Base-by-base conservation (phyloP, 495 filamentous ascomycete species). In the Eremomyces bilateralis region DNA sequence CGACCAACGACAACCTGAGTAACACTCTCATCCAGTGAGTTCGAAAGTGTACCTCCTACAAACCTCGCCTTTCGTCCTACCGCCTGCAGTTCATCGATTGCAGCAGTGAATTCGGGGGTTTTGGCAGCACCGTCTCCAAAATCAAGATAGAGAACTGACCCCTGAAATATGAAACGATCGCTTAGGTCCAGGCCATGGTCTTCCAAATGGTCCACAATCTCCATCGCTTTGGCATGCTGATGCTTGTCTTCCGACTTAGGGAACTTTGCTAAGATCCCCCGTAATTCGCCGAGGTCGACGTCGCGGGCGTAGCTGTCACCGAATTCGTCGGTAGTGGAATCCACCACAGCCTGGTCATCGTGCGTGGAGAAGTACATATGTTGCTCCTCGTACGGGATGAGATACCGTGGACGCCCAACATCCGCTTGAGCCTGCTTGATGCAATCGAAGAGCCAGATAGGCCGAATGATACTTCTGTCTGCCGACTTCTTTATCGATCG, bases 361-460 rank as follows among this genome's bases (percentile, higher is more conserved):
- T 57, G 43, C 8, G 49, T 56, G 0, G 59, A 62, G 42, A 62
- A 65, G 40, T 71, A 71, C 51, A 75, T 62, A 39, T 76, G 69
- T 24, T 63, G 62, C 3, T 73, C 67, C 46, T 88, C 80, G 20
- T 68, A 65, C 1, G 80, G 79, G 5, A 84, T 53, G 17, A 80
- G 51, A 18, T 71, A 57, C 21, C 63, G 64, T 0, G 61, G 49
- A 6, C 64, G 52, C 4, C 63, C 60, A 10, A 56, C 56, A 46
- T 88, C 80, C 10, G 61, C 57, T 33, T 80, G 63, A 15, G 53
- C 60, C 43, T 80, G 75, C 42, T 57, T 60, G 36, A 81, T 62
- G 42, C 78, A 88, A 49, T 94, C 82, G 21, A 84, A 60, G 8
- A 94, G 54, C 88, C 88, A 99, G 11, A 62, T 65, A 3, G 84